These are phyloP conservation scores for Suillus plorans DNA, from an alignment of 768 basidiomycete genomes.

Conservation along the genomic window DNA sequence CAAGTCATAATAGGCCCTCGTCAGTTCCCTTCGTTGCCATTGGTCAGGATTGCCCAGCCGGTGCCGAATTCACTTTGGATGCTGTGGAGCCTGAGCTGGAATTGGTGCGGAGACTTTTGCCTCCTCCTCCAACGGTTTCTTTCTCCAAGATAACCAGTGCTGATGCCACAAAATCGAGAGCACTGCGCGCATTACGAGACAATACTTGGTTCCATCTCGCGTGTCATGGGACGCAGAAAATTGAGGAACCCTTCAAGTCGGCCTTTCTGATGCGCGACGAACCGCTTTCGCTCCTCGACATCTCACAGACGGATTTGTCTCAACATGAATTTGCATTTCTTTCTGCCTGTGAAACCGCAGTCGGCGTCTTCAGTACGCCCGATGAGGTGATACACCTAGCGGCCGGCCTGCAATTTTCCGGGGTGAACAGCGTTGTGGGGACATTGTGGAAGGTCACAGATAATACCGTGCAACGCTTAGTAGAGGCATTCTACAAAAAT, in stretches of 20 bases:
- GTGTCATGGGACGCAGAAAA: conserved; percentile 15
- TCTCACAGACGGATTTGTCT: neutral
- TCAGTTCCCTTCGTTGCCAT: conserved; percentile 4
- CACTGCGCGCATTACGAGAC: neutral
- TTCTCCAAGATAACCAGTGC: neutral
- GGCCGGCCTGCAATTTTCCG: too few relatives aligned
- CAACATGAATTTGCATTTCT: conserved; percentile 11
- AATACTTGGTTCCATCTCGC: conserved; percentile 19
- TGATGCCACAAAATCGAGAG: neutral
- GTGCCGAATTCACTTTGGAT: neutral
- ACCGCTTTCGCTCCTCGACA: conserved; percentile 3
- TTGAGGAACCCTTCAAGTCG: conserved; percentile 13
- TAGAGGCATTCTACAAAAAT: too few relatives aligned
- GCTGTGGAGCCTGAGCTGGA: neutral
- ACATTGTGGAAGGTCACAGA: too few relatives aligned
- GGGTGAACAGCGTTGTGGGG: too few relatives aligned
- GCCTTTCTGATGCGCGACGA: conserved; percentile 3
- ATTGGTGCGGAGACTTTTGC: neutral
- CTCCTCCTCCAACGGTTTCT: neutral
- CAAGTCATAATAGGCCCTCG: neutral
- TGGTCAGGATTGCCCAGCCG: neutral
- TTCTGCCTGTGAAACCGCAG: conserved; percentile 19
- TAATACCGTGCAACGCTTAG: too few relatives aligned
- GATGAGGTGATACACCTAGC: too few relatives aligned
- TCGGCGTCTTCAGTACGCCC: neutral